Percentiles rank a stretch among this genome's conserved stretches.
These are phyloP conservation scores for Paramecium tetraurelia DNA, from an alignment of 73 alveolate genomes.

Conservation along the genomic window DNA sequence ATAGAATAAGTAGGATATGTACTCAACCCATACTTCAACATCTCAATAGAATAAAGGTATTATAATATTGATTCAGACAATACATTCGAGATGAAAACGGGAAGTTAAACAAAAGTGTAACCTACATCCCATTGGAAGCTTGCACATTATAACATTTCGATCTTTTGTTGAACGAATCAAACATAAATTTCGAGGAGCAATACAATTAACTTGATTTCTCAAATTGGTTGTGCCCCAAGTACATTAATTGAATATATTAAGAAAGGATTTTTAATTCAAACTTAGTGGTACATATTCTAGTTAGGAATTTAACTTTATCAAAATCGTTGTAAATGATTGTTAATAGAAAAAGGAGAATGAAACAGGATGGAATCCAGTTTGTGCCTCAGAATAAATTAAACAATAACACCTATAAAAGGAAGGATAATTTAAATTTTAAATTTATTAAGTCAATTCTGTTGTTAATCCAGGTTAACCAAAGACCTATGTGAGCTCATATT, in stretches of 20 bases:
- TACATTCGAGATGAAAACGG: conserved; percentile 1
- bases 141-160: neutral
- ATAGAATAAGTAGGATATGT: neutral
- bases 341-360: neutral
- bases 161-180: neutral
- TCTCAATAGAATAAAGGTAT: neutral
- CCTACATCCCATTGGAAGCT: neutral
- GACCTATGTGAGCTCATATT: neutral
- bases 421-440: neutral
- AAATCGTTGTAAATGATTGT: neutral
- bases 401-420: neutral
- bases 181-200: neutral
- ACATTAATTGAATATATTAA: neutral
- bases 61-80: neutral
- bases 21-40: neutral
- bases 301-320: neutral
- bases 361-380: neutral
- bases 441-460: neutral
- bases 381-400: neutral
- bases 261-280: neutral
- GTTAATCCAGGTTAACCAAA: neutral
- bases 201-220: neutral
- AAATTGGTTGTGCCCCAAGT: neutral
- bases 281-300: neutral
- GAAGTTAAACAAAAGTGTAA: neutral